Evolutionary conservation across 1,284 basidiomycete species (phyloP).

Genomic region (Austroboletus novae-zelandiae): DNA sequence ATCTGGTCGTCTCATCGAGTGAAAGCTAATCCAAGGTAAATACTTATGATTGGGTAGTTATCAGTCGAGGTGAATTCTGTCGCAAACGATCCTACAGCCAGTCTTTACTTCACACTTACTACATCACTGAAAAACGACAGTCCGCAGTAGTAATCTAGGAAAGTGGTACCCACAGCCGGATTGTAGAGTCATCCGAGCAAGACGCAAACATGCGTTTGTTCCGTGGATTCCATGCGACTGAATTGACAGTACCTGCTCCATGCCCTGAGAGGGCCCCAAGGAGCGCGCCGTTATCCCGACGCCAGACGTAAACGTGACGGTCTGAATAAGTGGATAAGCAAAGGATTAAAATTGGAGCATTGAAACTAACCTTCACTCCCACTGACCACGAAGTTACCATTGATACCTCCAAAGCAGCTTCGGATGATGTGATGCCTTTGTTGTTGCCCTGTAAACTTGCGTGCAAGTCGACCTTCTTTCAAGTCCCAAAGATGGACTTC

Average conservation of each 20-base stretch:
- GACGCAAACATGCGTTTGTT: conserved; percentile 90
- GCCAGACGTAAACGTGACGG: conserved; percentile 93
- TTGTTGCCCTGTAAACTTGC: conserved; percentile 80
- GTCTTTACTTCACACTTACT: no score
- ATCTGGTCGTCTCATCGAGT: no score
- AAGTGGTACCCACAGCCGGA: conserved; percentile 61
- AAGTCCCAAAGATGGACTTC: conserved; percentile 91
- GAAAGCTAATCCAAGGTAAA: no score
- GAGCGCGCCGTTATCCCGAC: conserved; percentile 79
- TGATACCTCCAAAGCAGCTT: conserved; percentile 92
- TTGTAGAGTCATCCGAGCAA: conserved; percentile 84
- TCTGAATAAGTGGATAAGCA: conserved; percentile 46
- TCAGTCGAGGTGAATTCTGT: no score
- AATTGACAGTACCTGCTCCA: conserved; percentile 85
- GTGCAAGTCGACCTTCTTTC: conserved; percentile 61
- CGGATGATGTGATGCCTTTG: conserved; percentile 84
- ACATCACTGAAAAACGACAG: no score
- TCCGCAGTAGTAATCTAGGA: no score
- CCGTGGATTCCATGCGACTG: conserved; percentile 93
- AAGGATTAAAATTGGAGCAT: conserved; percentile 1
- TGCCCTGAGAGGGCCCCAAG: conserved; percentile 87
- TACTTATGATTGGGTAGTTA: no score
- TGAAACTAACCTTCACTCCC: conserved; percentile 84
- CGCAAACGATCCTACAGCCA: no score
- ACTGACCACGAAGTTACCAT: conserved; percentile 87